Evolutionary conservation across 2,329 filamentous ascomycete species (phyloP).

Genomic region (Aspergillus texensis): DNA sequence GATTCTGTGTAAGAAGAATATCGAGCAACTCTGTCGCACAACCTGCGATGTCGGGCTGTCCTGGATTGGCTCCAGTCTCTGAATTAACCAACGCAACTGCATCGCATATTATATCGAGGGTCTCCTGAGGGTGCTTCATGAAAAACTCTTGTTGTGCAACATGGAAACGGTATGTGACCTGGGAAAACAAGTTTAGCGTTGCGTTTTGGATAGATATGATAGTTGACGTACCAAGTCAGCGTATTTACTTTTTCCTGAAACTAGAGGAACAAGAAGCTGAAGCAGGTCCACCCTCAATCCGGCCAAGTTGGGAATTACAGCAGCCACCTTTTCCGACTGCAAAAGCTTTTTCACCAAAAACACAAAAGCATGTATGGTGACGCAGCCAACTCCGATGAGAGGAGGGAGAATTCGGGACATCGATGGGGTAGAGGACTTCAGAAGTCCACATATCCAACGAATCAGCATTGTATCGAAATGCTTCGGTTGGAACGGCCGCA

Average conservation of each 20-base stretch:
- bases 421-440: conserved; percentile 38
- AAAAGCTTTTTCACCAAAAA: conserved; percentile 37
- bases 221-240: conserved; percentile 36
- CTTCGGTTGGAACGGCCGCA: conserved; percentile 47
- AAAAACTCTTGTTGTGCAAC: conserved; percentile 44
- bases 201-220: background rate
- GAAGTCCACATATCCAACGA: conserved; percentile 44
- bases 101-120: conserved; percentile 38
- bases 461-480: conserved; percentile 47
- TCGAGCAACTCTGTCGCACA: conserved; percentile 34
- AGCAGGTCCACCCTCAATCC: conserved; percentile 35
- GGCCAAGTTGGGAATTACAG: conserved; percentile 29
- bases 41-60: conserved; percentile 21
- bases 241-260: conserved; percentile 15
- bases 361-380: conserved; percentile 46
- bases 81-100: conserved; percentile 28
- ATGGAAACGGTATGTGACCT: conserved; percentile 45
- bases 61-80: background rate
- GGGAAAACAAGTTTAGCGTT: conserved; percentile 4
- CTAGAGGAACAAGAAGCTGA: conserved; percentile 33
- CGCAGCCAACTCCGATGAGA: conserved; percentile 49
- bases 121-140: conserved; percentile 35
- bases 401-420: conserved; percentile 40
- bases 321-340: conserved; percentile 23
- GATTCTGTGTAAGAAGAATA: conserved; percentile 38